phyloP scores from a whole-genome alignment of 225 moss, liverwort and hornwort genomes.

The Pleurozium schreberi region DNA sequence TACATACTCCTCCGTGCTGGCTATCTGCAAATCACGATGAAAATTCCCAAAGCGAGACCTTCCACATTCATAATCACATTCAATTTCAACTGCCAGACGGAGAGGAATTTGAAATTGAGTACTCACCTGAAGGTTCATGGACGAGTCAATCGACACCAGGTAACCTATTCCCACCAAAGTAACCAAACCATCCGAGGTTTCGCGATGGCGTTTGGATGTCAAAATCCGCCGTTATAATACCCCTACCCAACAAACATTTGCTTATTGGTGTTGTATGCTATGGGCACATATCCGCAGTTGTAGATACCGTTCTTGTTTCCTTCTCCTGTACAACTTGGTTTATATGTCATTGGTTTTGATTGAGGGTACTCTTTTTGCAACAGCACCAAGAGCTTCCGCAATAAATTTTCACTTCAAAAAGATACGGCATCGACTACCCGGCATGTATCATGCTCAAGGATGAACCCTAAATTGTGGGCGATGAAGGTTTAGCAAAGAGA shows the following conservation, averaged over 20 bases:
- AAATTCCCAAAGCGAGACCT: neutral
- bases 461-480: neutral
- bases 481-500: neutral
- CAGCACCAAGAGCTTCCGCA: neutral
- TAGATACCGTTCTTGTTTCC: neutral
- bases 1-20: slow-evolving; percentile 75
- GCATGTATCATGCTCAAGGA: neutral
- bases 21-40: slow-evolving; percentile 29
- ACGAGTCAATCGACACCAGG: slow-evolving; percentile 68
- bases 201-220: neutral
- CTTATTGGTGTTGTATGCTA: neutral
- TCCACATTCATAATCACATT: neutral
- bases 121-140: slow-evolving; percentile 71
- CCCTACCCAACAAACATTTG: too few species aligned
- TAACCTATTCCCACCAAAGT: slow-evolving; percentile 34
- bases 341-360: neutral
- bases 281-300: too few species aligned
- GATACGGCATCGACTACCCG: neutral
- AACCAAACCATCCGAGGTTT: neutral
- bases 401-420: neutral
- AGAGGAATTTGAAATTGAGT: neutral
- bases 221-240: neutral
- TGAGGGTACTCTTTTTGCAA: neutral
- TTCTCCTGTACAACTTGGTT: neutral
- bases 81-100: neutral